phyloP scores from a whole-genome alignment of 2,329 filamentous ascomycete genomes.

The Ceratocystis cubensis region DNA sequence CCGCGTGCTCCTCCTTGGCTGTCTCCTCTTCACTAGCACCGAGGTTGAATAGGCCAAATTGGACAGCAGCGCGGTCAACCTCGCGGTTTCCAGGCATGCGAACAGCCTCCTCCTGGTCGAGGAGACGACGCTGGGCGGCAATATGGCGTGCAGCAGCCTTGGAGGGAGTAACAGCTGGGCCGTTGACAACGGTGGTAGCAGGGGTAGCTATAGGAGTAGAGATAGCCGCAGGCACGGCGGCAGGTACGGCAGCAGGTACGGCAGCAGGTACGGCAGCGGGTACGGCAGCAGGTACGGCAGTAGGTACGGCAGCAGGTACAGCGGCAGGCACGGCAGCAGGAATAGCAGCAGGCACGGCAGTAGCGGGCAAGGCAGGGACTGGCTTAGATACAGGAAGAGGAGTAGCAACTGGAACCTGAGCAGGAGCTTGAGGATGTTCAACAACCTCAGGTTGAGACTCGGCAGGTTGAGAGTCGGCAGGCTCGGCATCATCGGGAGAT shows the following conservation, averaged over 20 bases:
- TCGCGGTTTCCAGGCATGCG: constrained; percentile 97
- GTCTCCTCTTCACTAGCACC: constrained; percentile 66
- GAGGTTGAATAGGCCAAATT: constrained; percentile 91
- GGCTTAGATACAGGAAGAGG: constrained; percentile 60
- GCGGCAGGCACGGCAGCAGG: constrained; percentile 59
- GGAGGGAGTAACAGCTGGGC: constrained; percentile 45
- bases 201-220: constrained; percentile 41
- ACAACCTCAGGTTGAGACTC: constrained; percentile 29
- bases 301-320: constrained; percentile 40
- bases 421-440: constrained; percentile 30
- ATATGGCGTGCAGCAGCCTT: constrained; percentile 53
- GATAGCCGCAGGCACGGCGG: constrained; percentile 53
- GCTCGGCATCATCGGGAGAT: constrained; percentile 26
- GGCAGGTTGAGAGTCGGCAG: constrained; percentile 26
- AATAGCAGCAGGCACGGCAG: constrained; percentile 56
- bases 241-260: constrained; percentile 41
- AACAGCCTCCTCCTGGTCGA: constrained; percentile 94
- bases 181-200: constrained; percentile 48
- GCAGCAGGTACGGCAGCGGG: constrained; percentile 54
- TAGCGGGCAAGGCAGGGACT: constrained; percentile 41
- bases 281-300: constrained; percentile 42
- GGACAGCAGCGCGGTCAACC: constrained; percentile 81
- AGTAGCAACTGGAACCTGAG: constrained; percentile 36
- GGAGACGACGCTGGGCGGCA: constrained; percentile 71
- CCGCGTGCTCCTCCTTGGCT: constrained; percentile 86